Conservation (phyloP, 495 filamentous ascomycete species). For the Lindgomyces ingoldianus region DNA sequence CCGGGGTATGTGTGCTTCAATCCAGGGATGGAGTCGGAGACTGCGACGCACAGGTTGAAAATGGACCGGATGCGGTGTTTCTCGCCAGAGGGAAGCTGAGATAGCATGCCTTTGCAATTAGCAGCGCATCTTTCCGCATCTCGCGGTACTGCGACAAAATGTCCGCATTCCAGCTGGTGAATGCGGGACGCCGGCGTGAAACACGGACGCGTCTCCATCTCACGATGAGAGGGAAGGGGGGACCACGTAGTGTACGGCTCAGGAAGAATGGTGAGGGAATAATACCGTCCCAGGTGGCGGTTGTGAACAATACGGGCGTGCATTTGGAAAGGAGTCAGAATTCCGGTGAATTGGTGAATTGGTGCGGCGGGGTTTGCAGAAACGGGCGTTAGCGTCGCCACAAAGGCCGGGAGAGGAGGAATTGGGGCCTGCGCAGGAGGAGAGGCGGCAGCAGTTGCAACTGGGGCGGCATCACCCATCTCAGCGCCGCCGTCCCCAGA, state of each 20-base stretch:
- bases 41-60: no score
- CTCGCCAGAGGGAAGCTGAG: not conserved
- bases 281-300: not conserved
- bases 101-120: constrained; percentile 11
- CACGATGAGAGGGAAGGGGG: not conserved
- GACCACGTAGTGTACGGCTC: not conserved
- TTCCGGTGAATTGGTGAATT: not conserved
- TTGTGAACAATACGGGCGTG: not conserved
- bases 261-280: constrained; percentile 7
- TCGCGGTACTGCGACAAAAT: constrained; percentile 3
- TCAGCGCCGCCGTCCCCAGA: not conserved
- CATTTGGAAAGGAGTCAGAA: not conserved
- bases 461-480: not conserved
- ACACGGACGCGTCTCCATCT: constrained; percentile 24
- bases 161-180: constrained; percentile 20
- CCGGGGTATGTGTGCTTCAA: not conserved
- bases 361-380: no score
- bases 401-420: not conserved
- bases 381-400: no score
- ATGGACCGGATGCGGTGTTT: no score
- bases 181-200: not conserved
- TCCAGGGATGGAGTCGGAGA: not conserved
- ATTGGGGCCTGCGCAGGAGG: not conserved
- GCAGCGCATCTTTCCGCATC: constrained; percentile 17
- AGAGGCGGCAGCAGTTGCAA: not conserved